Percentiles rank a stretch among this genome's conserved stretches.
Conservation (phyloP, 208 protist genomes). For the Acanthamoeba lenticulata region DNA sequence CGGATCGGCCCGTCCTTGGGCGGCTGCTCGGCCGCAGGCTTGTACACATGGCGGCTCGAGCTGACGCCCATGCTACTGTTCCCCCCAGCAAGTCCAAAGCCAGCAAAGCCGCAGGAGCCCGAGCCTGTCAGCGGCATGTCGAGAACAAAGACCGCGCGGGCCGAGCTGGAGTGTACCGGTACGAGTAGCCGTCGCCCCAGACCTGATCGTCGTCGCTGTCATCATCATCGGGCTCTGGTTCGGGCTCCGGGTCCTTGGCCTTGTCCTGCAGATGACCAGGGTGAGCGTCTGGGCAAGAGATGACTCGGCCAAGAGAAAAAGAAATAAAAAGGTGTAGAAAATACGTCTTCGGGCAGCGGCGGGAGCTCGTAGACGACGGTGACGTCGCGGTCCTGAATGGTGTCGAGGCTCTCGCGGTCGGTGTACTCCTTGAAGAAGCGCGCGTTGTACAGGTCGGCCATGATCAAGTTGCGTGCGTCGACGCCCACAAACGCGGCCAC, state of each 20-base stretch:
- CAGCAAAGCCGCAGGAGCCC: too few relatives aligned
- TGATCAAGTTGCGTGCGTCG: neutral
- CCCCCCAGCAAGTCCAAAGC: too few relatives aligned
- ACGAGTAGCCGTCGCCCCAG: neutral
- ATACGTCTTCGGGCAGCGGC: too few relatives aligned
- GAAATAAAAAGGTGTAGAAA: neutral
- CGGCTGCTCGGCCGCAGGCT: too few relatives aligned
- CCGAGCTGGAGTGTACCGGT: neutral
- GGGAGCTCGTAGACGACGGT: slow-evolving; percentile 72
- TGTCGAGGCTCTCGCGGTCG: slow-evolving; percentile 55
- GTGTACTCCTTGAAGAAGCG: slow-evolving; percentile 60
- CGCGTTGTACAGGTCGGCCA: slow-evolving; percentile 49
- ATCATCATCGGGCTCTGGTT: neutral
- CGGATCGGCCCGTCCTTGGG: neutral
- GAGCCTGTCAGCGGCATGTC: too few relatives aligned
- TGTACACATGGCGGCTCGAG: neutral
- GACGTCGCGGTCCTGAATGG: slow-evolving; percentile 69
- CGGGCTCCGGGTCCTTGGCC: neutral
- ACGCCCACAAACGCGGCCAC: neutral
- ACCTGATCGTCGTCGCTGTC: neutral
- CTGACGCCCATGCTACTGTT: neutral
- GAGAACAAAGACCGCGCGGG: neutral
- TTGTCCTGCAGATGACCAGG: neutral
- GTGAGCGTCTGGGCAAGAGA: neutral
- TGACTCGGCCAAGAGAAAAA: neutral